phyloP scores from a whole-genome alignment of 129 eudicot species.

The Calendula officinalis region DNA sequence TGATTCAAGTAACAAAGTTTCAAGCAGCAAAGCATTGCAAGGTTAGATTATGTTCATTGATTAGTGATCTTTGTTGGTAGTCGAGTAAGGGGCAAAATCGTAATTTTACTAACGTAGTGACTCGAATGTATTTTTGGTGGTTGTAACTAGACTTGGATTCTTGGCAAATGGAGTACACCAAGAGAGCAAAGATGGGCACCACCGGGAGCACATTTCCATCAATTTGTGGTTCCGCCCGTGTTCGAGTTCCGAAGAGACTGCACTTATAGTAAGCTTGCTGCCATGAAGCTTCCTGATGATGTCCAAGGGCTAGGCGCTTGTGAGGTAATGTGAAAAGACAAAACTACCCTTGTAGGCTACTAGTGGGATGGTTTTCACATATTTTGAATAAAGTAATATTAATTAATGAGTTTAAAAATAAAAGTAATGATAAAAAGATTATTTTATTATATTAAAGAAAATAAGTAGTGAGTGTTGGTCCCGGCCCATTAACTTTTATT shows the following conservation, averaged over 20 bases:
- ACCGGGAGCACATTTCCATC: slow-evolving; percentile 77
- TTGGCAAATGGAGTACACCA: slow-evolving; percentile 86
- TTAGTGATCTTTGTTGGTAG: slow-evolving; percentile 11
- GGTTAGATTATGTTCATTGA: slow-evolving; percentile 35
- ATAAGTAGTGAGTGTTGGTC: too few species aligned
- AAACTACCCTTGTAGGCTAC: slow-evolving; percentile 1
- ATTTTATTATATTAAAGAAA: too few species aligned
- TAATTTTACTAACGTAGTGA: slow-evolving; percentile 4
- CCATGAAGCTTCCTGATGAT: slow-evolving; percentile 78
- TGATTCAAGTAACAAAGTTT: slow-evolving; percentile 71
- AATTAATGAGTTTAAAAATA: too few species aligned
- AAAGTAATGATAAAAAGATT: too few species aligned
- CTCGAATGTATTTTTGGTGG: background rate
- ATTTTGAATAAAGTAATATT: too few species aligned
- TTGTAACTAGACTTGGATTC: slow-evolving; percentile 64
- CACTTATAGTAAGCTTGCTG: slow-evolving; percentile 81
- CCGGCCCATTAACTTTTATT: too few species aligned
- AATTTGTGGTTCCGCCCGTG: slow-evolving; percentile 89
- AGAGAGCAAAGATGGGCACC: slow-evolving; percentile 79
- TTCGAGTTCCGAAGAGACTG: slow-evolving; percentile 74
- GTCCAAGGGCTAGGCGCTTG: slow-evolving; percentile 70
- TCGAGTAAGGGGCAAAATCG: slow-evolving; percentile 5
- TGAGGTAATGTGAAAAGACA: slow-evolving; percentile 52
- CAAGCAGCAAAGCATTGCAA: slow-evolving; percentile 73
- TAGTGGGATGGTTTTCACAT: too few species aligned